phyloP scores from a whole-genome alignment of 306 rosid species.

The Astragalus membranaceus region DNA sequence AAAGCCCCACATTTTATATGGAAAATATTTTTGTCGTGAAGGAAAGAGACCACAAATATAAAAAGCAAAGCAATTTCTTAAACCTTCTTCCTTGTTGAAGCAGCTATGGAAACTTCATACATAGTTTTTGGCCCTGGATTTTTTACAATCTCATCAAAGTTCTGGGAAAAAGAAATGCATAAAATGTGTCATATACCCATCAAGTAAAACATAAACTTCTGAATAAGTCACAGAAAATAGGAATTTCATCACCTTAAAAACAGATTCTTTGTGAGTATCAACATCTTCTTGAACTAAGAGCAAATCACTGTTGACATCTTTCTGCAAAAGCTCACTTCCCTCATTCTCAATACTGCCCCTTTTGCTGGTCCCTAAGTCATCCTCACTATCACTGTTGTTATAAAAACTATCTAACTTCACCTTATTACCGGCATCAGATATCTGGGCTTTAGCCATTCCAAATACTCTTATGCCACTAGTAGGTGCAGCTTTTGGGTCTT shows the following conservation, averaged over 20 bases:
- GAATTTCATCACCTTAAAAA: conserved; percentile 54
- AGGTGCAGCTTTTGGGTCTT: conserved; percentile 32
- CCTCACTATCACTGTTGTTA: conserved; percentile 67
- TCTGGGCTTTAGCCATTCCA: conserved; percentile 44
- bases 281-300: conserved; percentile 32
- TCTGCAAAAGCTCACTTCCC: conserved; percentile 26
- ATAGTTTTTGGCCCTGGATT: conserved; percentile 76
- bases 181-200: conserved; percentile 17
- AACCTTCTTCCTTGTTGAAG: conserved; percentile 78
- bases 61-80: background rate
- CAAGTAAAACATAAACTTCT: conserved; percentile 6
- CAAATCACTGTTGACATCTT: conserved; percentile 26
- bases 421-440: conserved; percentile 38
- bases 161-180: conserved; percentile 43
- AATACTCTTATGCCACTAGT: conserved; percentile 78
- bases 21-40: background rate
- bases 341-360: conserved; percentile 16
- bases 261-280: conserved; percentile 37
- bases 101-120: conserved; percentile 73
- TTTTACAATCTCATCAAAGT: conserved; percentile 44
- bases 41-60: background rate
- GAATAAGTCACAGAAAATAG: background rate
- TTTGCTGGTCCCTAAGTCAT: conserved; percentile 39
- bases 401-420: conserved; percentile 41
- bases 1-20: background rate